Percentiles rank a stretch among this genome's conserved stretches.
phyloP scores from a whole-genome alignment of 305 asterid genomes.

The Fraxinus dipetala region DNA sequence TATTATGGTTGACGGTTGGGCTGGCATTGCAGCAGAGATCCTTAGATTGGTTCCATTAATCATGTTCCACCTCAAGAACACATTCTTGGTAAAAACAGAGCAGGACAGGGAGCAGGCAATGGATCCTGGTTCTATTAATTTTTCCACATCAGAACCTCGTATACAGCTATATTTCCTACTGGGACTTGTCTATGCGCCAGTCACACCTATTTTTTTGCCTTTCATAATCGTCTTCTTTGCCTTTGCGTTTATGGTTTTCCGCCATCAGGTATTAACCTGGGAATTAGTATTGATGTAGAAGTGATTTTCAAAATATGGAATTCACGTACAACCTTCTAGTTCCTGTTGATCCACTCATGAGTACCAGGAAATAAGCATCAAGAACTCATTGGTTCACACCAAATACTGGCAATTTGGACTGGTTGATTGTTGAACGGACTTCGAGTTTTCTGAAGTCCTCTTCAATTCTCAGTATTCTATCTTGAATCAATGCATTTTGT shows the following conservation, averaged over 20 bases:
- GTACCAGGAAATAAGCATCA: neutral
- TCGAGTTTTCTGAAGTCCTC: neutral
- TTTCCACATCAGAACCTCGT: conserved; percentile 67
- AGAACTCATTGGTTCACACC: neutral
- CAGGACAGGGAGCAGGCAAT: conserved; percentile 78
- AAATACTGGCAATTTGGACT: neutral
- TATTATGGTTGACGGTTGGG: conserved; percentile 98
- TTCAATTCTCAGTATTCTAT: neutral
- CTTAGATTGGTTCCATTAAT: conserved; percentile 67
- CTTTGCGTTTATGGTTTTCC: conserved; percentile 72
- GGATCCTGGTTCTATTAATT: conserved; percentile 76
- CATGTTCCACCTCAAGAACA: conserved; percentile 67
- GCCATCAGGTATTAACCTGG: conserved; percentile 70
- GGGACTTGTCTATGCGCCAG: conserved; percentile 75
- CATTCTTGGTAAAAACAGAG: conserved; percentile 89
- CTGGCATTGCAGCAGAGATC: conserved; percentile 95
- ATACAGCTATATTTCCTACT: conserved; percentile 82
- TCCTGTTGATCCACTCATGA: neutral
- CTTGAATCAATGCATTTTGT: neutral
- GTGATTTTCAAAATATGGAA: neutral
- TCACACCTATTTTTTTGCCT: conserved; percentile 82
- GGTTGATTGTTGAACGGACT: neutral
- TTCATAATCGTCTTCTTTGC: conserved; percentile 87
- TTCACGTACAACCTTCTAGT: neutral
- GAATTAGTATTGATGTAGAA: neutral